Base-by-base conservation (phyloP, 306 rosid genomes). In the Acacia acuminata region DNA sequence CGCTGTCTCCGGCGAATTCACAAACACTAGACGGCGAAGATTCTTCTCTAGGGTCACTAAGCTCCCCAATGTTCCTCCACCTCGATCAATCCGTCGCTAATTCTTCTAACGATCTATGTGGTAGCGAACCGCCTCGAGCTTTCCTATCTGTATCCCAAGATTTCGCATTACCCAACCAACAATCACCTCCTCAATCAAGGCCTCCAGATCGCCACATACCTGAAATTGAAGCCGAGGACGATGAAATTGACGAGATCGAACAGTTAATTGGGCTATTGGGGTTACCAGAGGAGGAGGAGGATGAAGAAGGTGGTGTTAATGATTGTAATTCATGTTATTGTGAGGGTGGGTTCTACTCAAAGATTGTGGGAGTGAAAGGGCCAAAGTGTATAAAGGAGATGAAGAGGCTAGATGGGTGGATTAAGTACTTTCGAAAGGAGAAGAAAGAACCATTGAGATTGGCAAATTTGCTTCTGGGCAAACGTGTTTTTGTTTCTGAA, bases 361-460 rank as follows among this genome's bases (percentile, higher is more conserved):
- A 90, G 86, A 89, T 94, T 87, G 97, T 87, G 75, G 94, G 94
- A 30, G 82, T 91, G 77, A 89, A 88, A 67, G 98, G 97, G 40
- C 97, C 97, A 8, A 94, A 89, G 88, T 94, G 97, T 75, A 77
- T 71, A 81, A 89, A 87, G 86, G 97, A 93, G 84, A 82, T 81
- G 76, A 72, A 85, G 91, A 90, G 98, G 83, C 79, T 94, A 76
- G 87, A 91, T 80, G 93, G 93, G 75, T 94, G 98, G 97, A 94
- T 94, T 66, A 74, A 89, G 22, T 87, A 84, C 82, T 93, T 90
- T n/a, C 0, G 84, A 16, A 85, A 79, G 80, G 89, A 88, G 68
- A 91, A 81, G 80, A 82, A 70, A 66, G 97, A 94, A 81, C 95
- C 95, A 7, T 88, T 94, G 34, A 90, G 98, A 60, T 86, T 94